Conservation (phyloP, 1,284 basidiomycete species). For the Puccinia brachypodii region DNA sequence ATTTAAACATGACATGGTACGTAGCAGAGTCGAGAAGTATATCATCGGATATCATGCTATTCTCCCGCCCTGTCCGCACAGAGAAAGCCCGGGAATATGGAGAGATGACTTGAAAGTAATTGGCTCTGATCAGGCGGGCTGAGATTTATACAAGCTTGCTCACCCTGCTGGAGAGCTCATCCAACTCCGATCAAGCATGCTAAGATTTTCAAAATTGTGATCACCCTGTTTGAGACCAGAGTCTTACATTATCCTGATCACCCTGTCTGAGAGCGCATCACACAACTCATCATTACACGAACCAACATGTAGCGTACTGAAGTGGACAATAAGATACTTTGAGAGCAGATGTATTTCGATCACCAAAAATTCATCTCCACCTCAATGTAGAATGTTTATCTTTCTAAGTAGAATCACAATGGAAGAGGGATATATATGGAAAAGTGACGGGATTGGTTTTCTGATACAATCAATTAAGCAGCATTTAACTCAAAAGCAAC, state of each 20-base stretch:
- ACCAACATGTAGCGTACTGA: background rate
- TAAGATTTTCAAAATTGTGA: background rate
- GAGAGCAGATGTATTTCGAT: background rate
- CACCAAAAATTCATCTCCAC: background rate
- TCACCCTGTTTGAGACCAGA: background rate
- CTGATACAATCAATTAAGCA: background rate
- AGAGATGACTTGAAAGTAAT: background rate
- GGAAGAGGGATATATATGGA: background rate
- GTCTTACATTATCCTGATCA: too few relatives aligned
- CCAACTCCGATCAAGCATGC: background rate
- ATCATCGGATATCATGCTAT: slow-evolving; percentile 9
- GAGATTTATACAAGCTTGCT: background rate
- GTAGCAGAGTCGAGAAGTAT: background rate
- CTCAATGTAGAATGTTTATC: background rate
- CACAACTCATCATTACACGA: background rate
- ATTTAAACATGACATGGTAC: background rate
- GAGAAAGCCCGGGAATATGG: background rate
- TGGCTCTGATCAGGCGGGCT: background rate
- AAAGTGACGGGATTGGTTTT: slow-evolving; percentile 9
- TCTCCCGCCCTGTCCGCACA: slow-evolving; percentile 4
- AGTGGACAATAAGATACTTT: background rate
- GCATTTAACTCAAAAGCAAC: background rate
- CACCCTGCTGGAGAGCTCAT: background rate
- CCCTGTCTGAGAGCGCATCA: background rate
- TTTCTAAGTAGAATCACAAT: slow-evolving; percentile 29